Base-by-base conservation (phyloP, 306 rosid species). In the Calophaca sinica region DNA sequence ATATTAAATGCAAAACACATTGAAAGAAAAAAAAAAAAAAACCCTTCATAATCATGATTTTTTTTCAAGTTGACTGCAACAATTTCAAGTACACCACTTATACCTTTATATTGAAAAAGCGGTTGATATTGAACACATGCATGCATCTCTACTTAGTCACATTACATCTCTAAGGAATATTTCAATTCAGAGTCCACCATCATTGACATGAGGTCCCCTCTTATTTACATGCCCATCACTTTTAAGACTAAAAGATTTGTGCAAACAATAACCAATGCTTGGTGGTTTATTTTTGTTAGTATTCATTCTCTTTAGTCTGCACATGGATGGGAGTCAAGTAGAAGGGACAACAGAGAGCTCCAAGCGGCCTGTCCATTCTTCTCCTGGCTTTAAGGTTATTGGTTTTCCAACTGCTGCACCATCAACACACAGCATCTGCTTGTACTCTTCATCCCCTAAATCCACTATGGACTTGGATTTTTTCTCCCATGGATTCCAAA, bases 401-500 rank as follows among this genome's bases (percentile, higher is more conserved):
- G 93, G 88, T 9, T 89, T 88, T 80, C 86, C 97, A 58, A 94
- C 59, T 48, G 93, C 89, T 54, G 98, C 97, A 20, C 90, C 93
- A 68, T 94, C 94, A 39, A 94, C 89, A 9, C 98, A 91, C 1
- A 94, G 81, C 96, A 90, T 94, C 10, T 87, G 89, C 76, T 88
- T 89, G 85, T 91, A 92, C 79, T 94, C 99, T 75, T 91, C 96
- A 52, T 94, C 96, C 54, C 97, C 96, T 0, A 92, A 83, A 86
- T 92, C 99, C 0, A 7, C 78, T 5, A 90, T 79, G 5, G 89
- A 20, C 84, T 87, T 90, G 0, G 93, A 75, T 45, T 86, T 90
- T 84, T 78, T 94, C 62, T 87, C 96, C 98, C 97, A 94, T 0
- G 98, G 98, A 85, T 94, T 92, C 98, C 98, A 91, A 15, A 94